phyloP scores from a whole-genome alignment of 306 rosid genomes.

The Betula pendula region DNA sequence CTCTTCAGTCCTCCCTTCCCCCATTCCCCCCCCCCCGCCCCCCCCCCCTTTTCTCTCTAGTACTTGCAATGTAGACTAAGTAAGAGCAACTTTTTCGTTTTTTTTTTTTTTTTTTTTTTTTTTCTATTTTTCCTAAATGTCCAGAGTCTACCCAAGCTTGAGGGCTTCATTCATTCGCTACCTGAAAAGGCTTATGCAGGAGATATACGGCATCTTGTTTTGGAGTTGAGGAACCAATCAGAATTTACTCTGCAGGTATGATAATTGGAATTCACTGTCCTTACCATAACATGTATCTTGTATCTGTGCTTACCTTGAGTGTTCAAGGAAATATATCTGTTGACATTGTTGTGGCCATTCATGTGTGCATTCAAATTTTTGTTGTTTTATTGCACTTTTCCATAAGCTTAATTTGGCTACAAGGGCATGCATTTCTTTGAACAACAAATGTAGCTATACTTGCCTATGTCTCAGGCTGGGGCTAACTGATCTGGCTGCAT shows the following conservation, averaged over 20 bases:
- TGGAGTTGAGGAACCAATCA: slow-evolving; percentile 83
- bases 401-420: slow-evolving; percentile 6
- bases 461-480: slow-evolving; percentile 20
- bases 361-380: background rate
- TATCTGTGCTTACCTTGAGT: background rate
- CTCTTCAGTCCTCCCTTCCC: slow-evolving; percentile 16
- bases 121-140: slow-evolving; percentile 18
- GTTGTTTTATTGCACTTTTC: slow-evolving; percentile 20
- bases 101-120: background rate
- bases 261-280: slow-evolving; percentile 21
- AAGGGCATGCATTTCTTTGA: slow-evolving; percentile 2
- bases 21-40: slow-evolving; percentile 10
- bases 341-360: slow-evolving; percentile 10
- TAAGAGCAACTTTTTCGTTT: slow-evolving; percentile 8
- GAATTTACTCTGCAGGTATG: slow-evolving; percentile 75
- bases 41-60: too few species aligned
- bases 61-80: slow-evolving; percentile 26
- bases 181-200: slow-evolving; percentile 79
- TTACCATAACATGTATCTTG: background rate
- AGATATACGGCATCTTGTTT: slow-evolving; percentile 68
- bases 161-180: slow-evolving; percentile 63
- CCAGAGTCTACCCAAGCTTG: slow-evolving; percentile 89
- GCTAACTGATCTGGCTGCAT: slow-evolving; percentile 27
- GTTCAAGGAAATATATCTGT: slow-evolving; percentile 7
- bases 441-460: slow-evolving; percentile 16